Evolutionary conservation across 805 yeast species (phyloP).

Genomic region (Wickerhamomyces pijperi): DNA sequence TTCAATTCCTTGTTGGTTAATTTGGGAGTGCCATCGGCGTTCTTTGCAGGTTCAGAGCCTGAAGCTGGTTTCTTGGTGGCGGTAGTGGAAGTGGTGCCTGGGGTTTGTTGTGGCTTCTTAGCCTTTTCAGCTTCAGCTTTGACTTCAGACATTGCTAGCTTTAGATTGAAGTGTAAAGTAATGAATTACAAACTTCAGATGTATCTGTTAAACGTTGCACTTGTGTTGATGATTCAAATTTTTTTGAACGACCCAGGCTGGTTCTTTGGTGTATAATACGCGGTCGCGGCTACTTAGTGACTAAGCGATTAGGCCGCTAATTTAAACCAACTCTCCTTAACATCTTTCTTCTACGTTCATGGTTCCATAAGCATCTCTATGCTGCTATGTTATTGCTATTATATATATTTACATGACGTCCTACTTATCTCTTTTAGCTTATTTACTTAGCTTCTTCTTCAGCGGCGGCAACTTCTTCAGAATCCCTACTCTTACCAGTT

Average conservation of each 20-base stretch:
- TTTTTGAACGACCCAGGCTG: not conserved
- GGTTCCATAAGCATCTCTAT: no score
- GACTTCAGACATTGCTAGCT: not conserved
- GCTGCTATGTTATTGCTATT: no score
- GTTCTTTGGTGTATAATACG: no score
- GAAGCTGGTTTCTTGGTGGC: not conserved
- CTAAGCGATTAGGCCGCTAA: not conserved
- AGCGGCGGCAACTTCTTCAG: not conserved
- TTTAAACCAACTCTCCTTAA: no score
- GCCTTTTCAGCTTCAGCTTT: not conserved
- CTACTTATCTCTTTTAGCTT: no score
- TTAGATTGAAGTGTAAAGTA: no score
- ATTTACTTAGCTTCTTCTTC: conserved; percentile 1
- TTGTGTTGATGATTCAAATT: conserved; percentile 1
- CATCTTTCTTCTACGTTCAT: no score
- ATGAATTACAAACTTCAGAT: no score
- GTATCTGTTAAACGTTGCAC: no score
- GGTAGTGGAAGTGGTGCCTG: not conserved
- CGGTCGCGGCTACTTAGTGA: no score
- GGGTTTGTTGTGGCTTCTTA: no score
- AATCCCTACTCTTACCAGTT: not conserved
- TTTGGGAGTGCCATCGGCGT: conserved; percentile 17
- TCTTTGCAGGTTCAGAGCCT: conserved; percentile 1
- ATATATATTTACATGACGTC: not conserved
- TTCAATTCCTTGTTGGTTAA: conserved; percentile 73